These are phyloP conservation scores for Phaeophleospora eucalypticola DNA, from an alignment of 2,329 filamentous ascomycete genomes.

Conservation along the genomic window DNA sequence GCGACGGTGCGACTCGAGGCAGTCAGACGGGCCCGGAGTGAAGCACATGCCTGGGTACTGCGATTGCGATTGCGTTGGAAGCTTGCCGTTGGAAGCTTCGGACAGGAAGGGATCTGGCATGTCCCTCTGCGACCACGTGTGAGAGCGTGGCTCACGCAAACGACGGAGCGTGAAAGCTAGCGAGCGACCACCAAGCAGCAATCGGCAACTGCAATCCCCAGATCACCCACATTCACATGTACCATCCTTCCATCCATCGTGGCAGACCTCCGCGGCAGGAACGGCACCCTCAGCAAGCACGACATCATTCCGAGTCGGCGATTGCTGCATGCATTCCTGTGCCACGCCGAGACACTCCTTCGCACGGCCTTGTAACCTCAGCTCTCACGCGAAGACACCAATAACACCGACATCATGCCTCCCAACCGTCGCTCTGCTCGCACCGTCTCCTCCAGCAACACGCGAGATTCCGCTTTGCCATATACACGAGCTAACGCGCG, in stretches of 20 bases:
- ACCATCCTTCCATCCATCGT: no score
- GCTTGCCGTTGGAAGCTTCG: neutral
- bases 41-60: neutral
- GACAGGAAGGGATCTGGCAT: neutral
- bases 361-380: neutral
- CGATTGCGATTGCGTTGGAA: constrained; percentile 2
- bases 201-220: no score
- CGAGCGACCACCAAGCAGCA: neutral
- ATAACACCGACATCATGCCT: constrained; percentile 25
- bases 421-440: constrained; percentile 31
- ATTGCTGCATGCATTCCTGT: constrained; percentile 4
- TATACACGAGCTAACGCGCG: constrained; percentile 27
- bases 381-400: neutral
- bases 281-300: neutral
- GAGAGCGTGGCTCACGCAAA: neutral
- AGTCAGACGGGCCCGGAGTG: no score
- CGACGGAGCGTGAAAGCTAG: neutral
- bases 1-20: no score
- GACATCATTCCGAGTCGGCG: neutral
- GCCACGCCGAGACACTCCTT: neutral
- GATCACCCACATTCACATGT: no score
- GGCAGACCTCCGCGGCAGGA: neutral
- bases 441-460: constrained; percentile 20
- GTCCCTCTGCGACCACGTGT: neutral
- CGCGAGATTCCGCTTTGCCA: constrained; percentile 20